Evolutionary conservation across 352 stramenopile genomes (phyloP).

Genomic region (Pythium brassicae): DNA sequence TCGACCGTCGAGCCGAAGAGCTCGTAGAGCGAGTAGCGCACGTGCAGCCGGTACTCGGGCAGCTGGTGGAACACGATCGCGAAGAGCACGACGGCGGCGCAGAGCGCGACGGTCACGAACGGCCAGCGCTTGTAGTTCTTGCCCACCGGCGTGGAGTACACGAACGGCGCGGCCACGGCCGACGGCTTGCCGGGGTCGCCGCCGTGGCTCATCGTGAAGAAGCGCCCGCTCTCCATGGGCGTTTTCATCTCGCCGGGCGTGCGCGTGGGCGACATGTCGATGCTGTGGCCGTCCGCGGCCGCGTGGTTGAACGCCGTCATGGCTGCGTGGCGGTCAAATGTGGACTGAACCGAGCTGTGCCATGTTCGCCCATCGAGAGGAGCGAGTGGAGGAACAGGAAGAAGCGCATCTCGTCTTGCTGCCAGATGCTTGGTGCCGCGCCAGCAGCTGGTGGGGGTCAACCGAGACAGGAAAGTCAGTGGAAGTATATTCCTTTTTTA

Average conservation of each 20-base stretch:
- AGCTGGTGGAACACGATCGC: constrained; percentile 71
- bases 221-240: constrained; percentile 48
- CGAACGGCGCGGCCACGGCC: constrained; percentile 50
- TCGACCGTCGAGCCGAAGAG: constrained; percentile 53
- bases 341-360: neutral
- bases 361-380: neutral
- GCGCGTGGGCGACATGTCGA: constrained; percentile 17
- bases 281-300: constrained; percentile 2
- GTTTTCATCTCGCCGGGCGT: constrained; percentile 36
- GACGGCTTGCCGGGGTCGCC: constrained; percentile 39
- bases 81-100: constrained; percentile 47
- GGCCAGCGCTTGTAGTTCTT: constrained; percentile 85
- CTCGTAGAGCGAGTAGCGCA: constrained; percentile 63
- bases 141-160: constrained; percentile 71
- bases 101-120: constrained; percentile 50
- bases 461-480: no score
- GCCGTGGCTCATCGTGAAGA: constrained; percentile 60
- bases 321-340: neutral
- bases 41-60: constrained; percentile 58
- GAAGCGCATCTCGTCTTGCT: no score
- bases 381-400: neutral
- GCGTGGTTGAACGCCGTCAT: constrained; percentile 14
- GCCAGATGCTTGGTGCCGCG: no score
- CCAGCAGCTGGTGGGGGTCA: no score
- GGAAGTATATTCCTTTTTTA: no score